Conservation (phyloP, 2,329 filamentous ascomycete genomes). For the Epichloe elymi region DNA sequence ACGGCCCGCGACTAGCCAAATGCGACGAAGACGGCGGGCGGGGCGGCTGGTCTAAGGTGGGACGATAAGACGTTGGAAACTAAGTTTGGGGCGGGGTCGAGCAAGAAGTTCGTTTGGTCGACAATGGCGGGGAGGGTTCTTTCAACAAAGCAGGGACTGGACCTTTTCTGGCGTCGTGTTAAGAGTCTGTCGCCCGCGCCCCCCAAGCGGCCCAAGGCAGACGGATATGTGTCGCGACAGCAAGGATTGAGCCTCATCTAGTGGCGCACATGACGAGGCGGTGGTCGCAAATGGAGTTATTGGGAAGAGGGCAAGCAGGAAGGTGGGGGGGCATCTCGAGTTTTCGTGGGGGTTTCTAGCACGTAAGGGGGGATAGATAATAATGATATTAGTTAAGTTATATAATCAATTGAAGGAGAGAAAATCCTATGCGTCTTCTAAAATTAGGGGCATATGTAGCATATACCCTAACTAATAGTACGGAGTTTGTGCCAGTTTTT, state of each 20-base stretch:
- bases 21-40: not conserved
- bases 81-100: not conserved
- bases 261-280: not conserved
- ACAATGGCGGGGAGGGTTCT: not conserved
- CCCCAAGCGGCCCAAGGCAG: not conserved
- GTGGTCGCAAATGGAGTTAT: not conserved
- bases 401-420: no score
- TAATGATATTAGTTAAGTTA: no score
- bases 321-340: not conserved
- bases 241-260: not conserved
- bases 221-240: not conserved
- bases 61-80: not conserved
- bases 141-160: not conserved
- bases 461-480: no score
- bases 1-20: not conserved
- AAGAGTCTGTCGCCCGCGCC: not conserved
- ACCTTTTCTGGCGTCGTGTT: not conserved
- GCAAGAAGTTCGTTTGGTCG: not conserved
- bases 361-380: no score
- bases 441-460: no score
- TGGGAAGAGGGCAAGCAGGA: not conserved
- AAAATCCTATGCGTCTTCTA: no score
- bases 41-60: not conserved
- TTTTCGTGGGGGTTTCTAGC: no score
- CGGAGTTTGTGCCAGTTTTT: no score